These are phyloP conservation scores for Cantharellus anzutake DNA, from an alignment of 768 basidiomycete genomes.

Conservation along the genomic window DNA sequence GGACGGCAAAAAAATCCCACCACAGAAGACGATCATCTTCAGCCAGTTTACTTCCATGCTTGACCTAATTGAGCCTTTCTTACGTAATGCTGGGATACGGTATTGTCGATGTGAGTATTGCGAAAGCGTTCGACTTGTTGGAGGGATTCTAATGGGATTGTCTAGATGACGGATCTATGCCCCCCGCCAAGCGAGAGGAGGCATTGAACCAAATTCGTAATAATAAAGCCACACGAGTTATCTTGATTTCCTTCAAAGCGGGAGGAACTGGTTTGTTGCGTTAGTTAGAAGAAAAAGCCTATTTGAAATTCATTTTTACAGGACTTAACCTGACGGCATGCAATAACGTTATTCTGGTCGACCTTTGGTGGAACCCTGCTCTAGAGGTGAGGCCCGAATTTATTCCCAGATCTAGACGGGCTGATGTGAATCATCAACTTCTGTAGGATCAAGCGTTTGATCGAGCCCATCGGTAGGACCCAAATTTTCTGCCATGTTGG, in stretches of 20 bases:
- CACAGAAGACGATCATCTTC: slow-evolving; percentile 91
- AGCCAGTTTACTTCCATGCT: slow-evolving; percentile 82
- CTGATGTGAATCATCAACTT: slow-evolving; percentile 1
- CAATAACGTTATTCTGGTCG: slow-evolving; percentile 85
- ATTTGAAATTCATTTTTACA: slow-evolving; percentile 12
- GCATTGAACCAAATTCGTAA: slow-evolving; percentile 54
- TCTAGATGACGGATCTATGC: slow-evolving; percentile 80
- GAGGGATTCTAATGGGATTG: background rate
- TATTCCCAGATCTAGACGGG: background rate
- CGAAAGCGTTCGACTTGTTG: background rate
- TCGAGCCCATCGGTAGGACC: slow-evolving; percentile 47
- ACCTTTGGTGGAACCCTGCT: slow-evolving; percentile 92
- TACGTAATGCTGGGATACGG: slow-evolving; percentile 42
- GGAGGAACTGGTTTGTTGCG: slow-evolving; percentile 57
- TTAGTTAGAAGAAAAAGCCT: no score
- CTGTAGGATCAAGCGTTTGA: slow-evolving; percentile 81
- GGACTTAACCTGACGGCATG: slow-evolving; percentile 85
- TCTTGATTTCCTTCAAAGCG: slow-evolving; percentile 92
- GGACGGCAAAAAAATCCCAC: slow-evolving; percentile 1
- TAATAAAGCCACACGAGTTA: slow-evolving; percentile 40
- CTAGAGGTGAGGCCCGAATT: slow-evolving; percentile 36
- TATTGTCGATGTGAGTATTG: slow-evolving; percentile 67
- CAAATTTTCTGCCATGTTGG: background rate
- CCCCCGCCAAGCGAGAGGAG: slow-evolving; percentile 51
- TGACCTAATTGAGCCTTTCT: slow-evolving; percentile 70